Evolutionary conservation across 2,329 filamentous ascomycete genomes (phyloP).

Genomic region (Phaeophleospora eucalypticola): DNA sequence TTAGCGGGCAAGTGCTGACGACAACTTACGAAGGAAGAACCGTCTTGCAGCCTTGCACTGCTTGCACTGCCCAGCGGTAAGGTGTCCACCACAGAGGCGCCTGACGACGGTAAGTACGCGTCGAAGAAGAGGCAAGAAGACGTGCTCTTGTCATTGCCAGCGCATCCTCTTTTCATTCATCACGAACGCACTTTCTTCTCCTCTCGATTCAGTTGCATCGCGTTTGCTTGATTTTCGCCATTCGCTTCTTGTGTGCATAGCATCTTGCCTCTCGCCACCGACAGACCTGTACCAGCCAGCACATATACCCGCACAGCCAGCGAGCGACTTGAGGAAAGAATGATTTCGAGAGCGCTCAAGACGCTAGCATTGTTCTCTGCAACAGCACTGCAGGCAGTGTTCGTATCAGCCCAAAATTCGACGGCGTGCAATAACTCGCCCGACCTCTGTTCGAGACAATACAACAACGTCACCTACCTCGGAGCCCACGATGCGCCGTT

Average conservation of each 20-base stretch:
- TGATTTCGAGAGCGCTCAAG: conserved; percentile 9
- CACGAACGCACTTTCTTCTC: neutral
- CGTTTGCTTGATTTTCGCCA: neutral
- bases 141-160: neutral
- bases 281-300: neutral
- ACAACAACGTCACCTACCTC: conserved; percentile 58
- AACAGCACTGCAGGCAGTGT: conserved; percentile 9
- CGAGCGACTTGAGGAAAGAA: neutral
- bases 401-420: conserved; percentile 12
- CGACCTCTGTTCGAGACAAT: conserved; percentile 53
- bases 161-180: neutral
- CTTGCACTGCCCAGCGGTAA: conserved; percentile 2
- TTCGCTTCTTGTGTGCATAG: too few relatives aligned
- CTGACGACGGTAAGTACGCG: neutral
- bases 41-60: too few relatives aligned
- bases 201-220: neutral
- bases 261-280: too few relatives aligned
- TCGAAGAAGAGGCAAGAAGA: neutral
- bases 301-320: neutral
- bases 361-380: conserved; percentile 5
- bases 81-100: neutral
- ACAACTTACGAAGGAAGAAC: conserved; percentile 1
- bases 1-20: conserved; percentile 2
- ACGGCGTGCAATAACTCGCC: conserved; percentile 54
- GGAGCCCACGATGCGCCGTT: conserved; percentile 66